phyloP scores from a whole-genome alignment of 495 filamentous ascomycete species.

The Penicillium simplicissimum region DNA sequence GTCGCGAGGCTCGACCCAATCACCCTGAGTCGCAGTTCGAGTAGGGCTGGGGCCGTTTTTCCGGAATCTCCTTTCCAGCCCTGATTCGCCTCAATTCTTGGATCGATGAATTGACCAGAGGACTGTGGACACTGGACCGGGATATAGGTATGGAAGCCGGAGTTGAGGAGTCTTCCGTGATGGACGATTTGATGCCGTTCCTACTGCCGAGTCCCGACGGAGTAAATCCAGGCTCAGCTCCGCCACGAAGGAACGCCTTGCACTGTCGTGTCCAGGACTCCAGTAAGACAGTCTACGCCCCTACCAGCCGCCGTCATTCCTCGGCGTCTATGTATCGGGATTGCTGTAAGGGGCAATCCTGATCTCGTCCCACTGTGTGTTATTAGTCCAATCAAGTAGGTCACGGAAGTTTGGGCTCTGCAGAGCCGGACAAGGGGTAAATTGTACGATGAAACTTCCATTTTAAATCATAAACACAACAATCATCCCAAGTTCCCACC shows the following conservation, averaged over 20 bases:
- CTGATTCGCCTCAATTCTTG: background rate
- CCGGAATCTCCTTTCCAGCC: background rate
- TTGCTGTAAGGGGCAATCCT: slow-evolving; percentile 1
- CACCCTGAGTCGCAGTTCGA: background rate
- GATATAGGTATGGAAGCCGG: background rate
- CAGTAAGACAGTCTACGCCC: background rate
- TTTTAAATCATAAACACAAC: no score
- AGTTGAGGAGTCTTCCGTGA: background rate
- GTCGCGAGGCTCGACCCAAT: background rate
- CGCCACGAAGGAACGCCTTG: no score
- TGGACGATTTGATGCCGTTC: background rate
- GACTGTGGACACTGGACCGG: no score
- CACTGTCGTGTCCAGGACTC: no score
- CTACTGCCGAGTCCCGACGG: no score
- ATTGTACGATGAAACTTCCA: background rate
- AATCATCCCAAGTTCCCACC: no score
- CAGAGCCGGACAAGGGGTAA: slow-evolving; percentile 1
- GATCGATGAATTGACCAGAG: background rate
- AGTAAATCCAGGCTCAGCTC: background rate
- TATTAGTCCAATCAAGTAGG: background rate
- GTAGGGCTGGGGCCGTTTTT: background rate
- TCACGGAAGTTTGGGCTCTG: background rate
- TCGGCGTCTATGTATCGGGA: background rate
- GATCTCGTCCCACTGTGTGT: background rate
- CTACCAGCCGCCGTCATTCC: background rate